A percentile compares a stretch with the other conserved stretches of the same genome.
These are phyloP conservation scores for Paecilomyces variotii DNA, from an alignment of 2,329 filamentous ascomycete species.

Conservation along the genomic window DNA sequence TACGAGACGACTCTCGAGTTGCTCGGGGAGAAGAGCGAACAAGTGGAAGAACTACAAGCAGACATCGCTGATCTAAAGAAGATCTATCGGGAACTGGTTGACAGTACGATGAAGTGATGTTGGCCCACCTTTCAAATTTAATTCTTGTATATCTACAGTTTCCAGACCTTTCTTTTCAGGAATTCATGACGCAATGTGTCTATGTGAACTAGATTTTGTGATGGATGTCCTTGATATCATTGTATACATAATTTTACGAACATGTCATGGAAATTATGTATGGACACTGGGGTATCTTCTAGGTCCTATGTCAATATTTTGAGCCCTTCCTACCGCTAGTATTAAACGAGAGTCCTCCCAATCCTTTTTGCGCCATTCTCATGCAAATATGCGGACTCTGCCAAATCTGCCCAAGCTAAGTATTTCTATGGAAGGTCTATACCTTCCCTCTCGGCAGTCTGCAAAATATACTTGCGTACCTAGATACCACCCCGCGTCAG, in stretches of 20 bases:
- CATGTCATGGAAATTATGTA: not conserved
- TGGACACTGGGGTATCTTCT: not conserved
- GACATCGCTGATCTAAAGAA: conserved; percentile 91
- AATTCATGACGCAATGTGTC: not conserved
- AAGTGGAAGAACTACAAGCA: conserved; percentile 79
- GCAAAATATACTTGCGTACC: conserved; percentile 69
- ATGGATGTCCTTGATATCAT: not conserved
- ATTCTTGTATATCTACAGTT: conserved; percentile 8
- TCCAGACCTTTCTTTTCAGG: not conserved
- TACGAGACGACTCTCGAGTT: conserved; percentile 91
- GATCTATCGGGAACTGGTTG: conserved; percentile 89
- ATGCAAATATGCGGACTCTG: not conserved
- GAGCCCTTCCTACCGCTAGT: not conserved
- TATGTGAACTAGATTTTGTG: not conserved
- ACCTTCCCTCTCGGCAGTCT: conserved; percentile 75
- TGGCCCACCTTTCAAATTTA: not conserved
- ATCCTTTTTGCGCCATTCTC: not conserved
- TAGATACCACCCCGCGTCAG: conserved; percentile 21
- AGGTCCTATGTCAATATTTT: not conserved
- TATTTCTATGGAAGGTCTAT: conserved; percentile 50
- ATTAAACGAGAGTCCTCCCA: not conserved
- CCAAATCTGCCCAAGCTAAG: not conserved
- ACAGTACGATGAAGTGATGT: conserved; percentile 64
- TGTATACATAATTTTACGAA: not conserved
- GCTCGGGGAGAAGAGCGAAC: conserved; percentile 93